A percentile compares a stretch with the other conserved stretches of the same genome.
phyloP scores from a whole-genome alignment of 2,329 filamentous ascomycete species.

The Colletotrichum theobromicola region DNA sequence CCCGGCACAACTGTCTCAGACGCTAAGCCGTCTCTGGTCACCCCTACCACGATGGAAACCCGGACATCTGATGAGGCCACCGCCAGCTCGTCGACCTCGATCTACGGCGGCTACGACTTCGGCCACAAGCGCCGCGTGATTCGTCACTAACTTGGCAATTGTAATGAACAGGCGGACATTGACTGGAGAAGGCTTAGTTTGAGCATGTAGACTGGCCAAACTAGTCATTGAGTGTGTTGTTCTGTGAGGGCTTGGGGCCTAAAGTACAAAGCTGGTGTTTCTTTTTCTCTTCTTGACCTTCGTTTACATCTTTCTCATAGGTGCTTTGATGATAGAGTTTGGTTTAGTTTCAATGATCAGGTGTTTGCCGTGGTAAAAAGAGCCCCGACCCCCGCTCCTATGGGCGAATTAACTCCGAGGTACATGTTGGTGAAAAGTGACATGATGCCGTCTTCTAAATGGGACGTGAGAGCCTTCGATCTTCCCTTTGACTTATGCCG shows the following conservation, averaged over 20 bases:
- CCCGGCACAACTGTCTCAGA: neutral
- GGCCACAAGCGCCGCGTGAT: neutral
- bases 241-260: neutral
- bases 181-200: no score
- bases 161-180: neutral
- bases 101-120: neutral
- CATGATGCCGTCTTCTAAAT: neutral
- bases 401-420: neutral
- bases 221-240: neutral
- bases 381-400: neutral
- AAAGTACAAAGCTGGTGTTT: constrained; percentile 2
- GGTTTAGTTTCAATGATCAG: neutral
- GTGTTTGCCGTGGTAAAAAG: neutral
- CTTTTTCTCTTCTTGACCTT: constrained; percentile 16
- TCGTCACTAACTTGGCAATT: neutral
- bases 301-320: neutral
- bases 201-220: neutral
- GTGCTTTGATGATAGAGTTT: neutral
- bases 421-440: neutral
- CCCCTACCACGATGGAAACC: neutral
- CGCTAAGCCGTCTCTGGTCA: constrained; percentile 3
- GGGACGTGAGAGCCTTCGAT: no score
- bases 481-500: no score
- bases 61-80: neutral
- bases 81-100: neutral